A percentile compares a stretch with the other conserved stretches of the same genome.
phyloP scores from a whole-genome alignment of 768 basidiomycete species.

The Suillus placidus region DNA sequence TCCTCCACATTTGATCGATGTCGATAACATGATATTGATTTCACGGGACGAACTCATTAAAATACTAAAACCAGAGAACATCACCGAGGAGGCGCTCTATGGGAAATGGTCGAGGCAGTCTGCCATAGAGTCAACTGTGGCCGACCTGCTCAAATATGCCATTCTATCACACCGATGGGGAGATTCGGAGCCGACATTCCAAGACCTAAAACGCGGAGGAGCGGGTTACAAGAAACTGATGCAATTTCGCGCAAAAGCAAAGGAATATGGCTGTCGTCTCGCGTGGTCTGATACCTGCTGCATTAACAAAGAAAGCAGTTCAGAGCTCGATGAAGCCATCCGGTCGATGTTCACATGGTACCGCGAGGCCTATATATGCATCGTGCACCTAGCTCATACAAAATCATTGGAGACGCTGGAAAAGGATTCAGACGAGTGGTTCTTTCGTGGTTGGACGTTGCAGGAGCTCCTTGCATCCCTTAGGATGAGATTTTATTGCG shows the following conservation, averaged over 20 bases:
- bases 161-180: constrained; percentile 18
- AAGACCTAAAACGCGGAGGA: constrained; percentile 2
- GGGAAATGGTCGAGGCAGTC: neutral
- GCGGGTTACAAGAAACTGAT: constrained; percentile 14
- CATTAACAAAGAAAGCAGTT: constrained; percentile 19
- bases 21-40: constrained; percentile 7
- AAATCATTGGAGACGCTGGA: constrained; percentile 1
- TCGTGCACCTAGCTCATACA: constrained; percentile 13
- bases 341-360: constrained; percentile 23
- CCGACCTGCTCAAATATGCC: constrained; percentile 10
- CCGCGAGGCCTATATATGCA: constrained; percentile 18
- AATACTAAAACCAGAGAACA: constrained; percentile 9
- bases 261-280: constrained; percentile 1
- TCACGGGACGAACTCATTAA: neutral
- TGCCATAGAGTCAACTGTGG: constrained; percentile 1
- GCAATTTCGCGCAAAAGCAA: constrained; percentile 1
- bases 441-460: constrained; percentile 19
- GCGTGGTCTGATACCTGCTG: constrained; percentile 20
- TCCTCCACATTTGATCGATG: constrained; percentile 7
- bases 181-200: constrained; percentile 10
- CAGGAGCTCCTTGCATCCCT: constrained; percentile 18
- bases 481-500: constrained; percentile 15
- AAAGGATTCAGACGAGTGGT: constrained; percentile 16
- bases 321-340: constrained; percentile 22
- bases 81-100: constrained; percentile 2